These are phyloP conservation scores for Claviceps sorghi DNA, from an alignment of 2,329 filamentous ascomycete species.

Conservation along the genomic window DNA sequence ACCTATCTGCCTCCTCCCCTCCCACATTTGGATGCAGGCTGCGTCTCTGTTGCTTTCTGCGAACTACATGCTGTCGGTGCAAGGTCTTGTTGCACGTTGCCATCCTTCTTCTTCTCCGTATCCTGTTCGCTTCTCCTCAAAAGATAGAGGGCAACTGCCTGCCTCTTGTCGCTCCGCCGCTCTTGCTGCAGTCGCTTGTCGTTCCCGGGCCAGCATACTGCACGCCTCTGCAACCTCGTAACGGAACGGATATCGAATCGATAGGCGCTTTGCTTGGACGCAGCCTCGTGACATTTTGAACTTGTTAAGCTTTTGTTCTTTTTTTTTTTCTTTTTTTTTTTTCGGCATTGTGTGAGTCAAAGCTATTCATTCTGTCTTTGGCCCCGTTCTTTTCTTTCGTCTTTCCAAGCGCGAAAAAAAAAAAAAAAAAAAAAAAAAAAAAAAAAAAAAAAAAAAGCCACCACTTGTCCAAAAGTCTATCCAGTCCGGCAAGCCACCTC, in stretches of 20 bases:
- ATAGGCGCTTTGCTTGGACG: background rate
- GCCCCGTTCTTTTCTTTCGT: too few relatives aligned
- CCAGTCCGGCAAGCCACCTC: background rate
- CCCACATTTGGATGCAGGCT: background rate
- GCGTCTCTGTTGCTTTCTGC: background rate
- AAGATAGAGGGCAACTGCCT: background rate
- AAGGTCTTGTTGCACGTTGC: background rate
- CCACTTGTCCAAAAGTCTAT: background rate
- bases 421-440: background rate
- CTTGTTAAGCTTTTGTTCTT: background rate
- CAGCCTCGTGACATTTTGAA: background rate
- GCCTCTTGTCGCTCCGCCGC: background rate
- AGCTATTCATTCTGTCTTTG: background rate
- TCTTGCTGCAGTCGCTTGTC: background rate
- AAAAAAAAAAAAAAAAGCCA: background rate
- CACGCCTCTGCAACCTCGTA: background rate
- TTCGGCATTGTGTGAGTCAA: background rate
- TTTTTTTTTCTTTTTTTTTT: too few relatives aligned
- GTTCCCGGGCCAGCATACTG: background rate
- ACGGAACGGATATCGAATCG: background rate
- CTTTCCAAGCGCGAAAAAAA: too few relatives aligned
- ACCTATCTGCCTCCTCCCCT: conserved; percentile 3
- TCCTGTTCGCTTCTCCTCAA: background rate
- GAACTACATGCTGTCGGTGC: background rate
- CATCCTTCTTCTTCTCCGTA: background rate